phyloP scores from a whole-genome alignment of 202 grass and related monocot species.

The Setaria italica region DNA sequence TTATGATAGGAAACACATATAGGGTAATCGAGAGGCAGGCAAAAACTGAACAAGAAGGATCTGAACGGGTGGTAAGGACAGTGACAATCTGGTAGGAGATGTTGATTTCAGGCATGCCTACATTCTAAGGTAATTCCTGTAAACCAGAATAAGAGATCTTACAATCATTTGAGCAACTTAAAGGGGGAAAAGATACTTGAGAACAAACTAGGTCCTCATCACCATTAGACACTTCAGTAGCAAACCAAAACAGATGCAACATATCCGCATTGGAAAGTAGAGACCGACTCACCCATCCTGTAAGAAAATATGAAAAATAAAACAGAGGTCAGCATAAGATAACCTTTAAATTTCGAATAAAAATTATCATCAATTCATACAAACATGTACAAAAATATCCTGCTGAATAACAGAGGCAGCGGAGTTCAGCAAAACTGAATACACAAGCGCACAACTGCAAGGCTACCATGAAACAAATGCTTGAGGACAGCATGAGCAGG shows the following conservation, averaged over 20 bases:
- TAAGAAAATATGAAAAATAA: conserved; percentile 27
- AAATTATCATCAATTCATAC: neutral
- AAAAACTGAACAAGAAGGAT: conserved; percentile 6
- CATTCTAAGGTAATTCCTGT: neutral
- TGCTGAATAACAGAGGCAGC: neutral
- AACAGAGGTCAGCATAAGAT: conserved; percentile 8
- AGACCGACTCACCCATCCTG: conserved; percentile 67
- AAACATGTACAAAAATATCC: neutral
- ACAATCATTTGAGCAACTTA: conserved; percentile 4
- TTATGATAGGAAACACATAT: neutral
- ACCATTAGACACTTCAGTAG: conserved; percentile 19
- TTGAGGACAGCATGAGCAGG: neutral
- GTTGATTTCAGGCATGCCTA: neutral
- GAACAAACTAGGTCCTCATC: neutral
- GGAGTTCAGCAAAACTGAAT: neutral
- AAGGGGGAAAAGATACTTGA: neutral
- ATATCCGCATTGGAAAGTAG: conserved; percentile 2
- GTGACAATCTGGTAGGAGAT: neutral
- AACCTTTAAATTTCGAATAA: neutral
- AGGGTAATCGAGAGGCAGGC: neutral
- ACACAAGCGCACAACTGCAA: neutral
- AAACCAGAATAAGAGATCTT: neutral
- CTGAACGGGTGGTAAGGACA: neutral
- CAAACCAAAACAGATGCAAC: conserved; percentile 6
- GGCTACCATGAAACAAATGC: neutral